Base-by-base conservation (phyloP, 1,284 basidiomycete species). In the Fomitopsis palustris region DNA sequence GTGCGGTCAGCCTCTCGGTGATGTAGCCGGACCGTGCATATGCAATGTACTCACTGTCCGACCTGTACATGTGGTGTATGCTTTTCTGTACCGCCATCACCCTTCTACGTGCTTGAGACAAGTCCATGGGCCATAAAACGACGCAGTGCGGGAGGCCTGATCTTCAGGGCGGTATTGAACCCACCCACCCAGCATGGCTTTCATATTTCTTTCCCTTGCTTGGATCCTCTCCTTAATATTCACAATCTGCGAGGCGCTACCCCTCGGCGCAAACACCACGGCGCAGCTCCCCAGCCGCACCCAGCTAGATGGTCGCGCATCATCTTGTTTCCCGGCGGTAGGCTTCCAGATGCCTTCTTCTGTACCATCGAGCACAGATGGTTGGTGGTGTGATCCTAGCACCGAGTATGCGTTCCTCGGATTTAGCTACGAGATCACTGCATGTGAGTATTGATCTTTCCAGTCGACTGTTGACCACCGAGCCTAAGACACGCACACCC, bases 331-430 rank as follows among this genome's bases (percentile, higher is more conserved):
- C 69, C 85, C 85, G 1, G 78, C 84, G n/a, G 63, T 84, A 39
- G 78, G 77, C 1, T 90, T 89, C 66, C 67, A 67, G 16, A 86
- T 82, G 81, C 88, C 88, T 2, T 67, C 70, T 0, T 58, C 64
- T 4, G 67, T 80, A 4, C 86, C 86, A 0, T 61, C 67, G 37
- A 74, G 76, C 53, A 77, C 77, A 61, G 64, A 61, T 0, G 47
- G 64, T 23, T 90, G 88, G 88, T 90, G 87, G 88, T 90, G 88
- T 67, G 70, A 80, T 57, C 68, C 73, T 45, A 72, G 73, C 58
- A 81, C 79, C 1, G 88, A 90, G 67, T 89, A 88, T 62, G 88
- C 81, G 0, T 90, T 90, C 69, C 72, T 90, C 43, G 88, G 87
- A 1, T 86, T 90, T 72, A 87, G 86, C 66, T 90, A 90, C 63